Evolutionary conservation across 2,329 filamentous ascomycete genomes (phyloP), one percentile per base, ranked within the genome.

Genomic region (Fusarium goolgardi): DNA sequence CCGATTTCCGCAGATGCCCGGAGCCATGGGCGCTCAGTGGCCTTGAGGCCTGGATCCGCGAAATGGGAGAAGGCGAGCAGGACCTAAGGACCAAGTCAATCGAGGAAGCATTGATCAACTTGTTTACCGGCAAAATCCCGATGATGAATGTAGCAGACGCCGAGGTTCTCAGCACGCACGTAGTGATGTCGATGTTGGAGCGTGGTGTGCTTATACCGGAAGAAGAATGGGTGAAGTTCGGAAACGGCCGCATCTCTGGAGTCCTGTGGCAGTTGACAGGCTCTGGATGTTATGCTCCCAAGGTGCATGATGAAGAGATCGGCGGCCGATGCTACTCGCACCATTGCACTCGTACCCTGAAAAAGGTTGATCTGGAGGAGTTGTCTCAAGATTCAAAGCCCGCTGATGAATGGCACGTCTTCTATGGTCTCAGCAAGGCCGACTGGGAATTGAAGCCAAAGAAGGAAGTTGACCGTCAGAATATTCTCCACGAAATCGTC

Each of bases 101-200:
- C 52, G 90, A 93, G 60, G 94, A 98, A 71, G 94, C 93, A 4
- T 84, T 99, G 41, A 90, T 97, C 41, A 91, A 90, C 31, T 83
- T 99, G 9, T 98, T 99, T 77, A 97, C 93, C 3, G 88, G 92
- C 79, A 98, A 97, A 78, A 94, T 99, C 1, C 94, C 96, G 1
- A 99, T 94, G 1, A 97, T 99, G 93, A 98, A 99, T 73, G 95
- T 96, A 41, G 94, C 95, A 8, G 96, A 99, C 82, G 96, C 96
- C 1, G 96, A 99, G 77, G 91, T 90, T 1, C 83, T 99, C 52
- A 93, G 92, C 65, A 86, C 88, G 60, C 88, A 88, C 40, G 92
- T 97, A 1, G 89, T 97, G 3, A 84, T 88, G 55, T 87, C 90
- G 46, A 96, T 99, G 92, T 87, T 95, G 69, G 85, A 87, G 25